Base-by-base conservation (phyloP, 331 rosid species). In the Dryas integrifolia region DNA sequence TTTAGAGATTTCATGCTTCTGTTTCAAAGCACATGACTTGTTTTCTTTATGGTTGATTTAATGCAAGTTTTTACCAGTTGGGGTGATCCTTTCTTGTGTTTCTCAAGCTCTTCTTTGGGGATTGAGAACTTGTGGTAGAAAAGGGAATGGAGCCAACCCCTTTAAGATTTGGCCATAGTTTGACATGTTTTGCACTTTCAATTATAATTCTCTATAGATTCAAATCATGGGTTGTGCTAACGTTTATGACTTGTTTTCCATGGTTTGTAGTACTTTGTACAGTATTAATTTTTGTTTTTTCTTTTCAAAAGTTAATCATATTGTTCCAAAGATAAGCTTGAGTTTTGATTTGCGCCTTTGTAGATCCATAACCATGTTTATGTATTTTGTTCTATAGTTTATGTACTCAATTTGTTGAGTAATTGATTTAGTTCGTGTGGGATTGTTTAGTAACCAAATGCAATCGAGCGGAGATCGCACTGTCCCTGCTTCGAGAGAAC, bases 391-490 rank as follows among this genome's bases (percentile, higher is more conserved):
- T 10, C 7, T 76, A 45, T n/a, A 4, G 55, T 38, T 58, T 5
- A 6, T 65, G 26, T 80, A 15, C 2, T 69, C 12, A 43, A 50
- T 39, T 71, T 75, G 69, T 69, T 70, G 76, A 52, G 9, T 74
- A 30, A 73, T 44, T 67, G 75, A 73, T 56, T 21, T 56, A 2
- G 13, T 76, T 70, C 41, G 51, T 74, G 72, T 66, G 24, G 80
- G 46, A 72, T 60, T 49, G 75, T 77, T 43, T 83, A 96, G 99
- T 96, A 14, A 96, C 97, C 0, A 92, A 87, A 85, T 88, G 99
- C 70, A 86, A 83, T 72, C 82, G 92, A 72, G 99, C 99, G 0
- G 97, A 90, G 79, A 75, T 69, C 9, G 99, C 99, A 11, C 78
- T 96, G 65, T 74, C 90, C 0, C 79, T 88, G 10, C 89, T 96